These are phyloP conservation scores for Fusarium oxysporum DNA, from an alignment of 2,329 filamentous ascomycete species.

Conservation along the genomic window DNA sequence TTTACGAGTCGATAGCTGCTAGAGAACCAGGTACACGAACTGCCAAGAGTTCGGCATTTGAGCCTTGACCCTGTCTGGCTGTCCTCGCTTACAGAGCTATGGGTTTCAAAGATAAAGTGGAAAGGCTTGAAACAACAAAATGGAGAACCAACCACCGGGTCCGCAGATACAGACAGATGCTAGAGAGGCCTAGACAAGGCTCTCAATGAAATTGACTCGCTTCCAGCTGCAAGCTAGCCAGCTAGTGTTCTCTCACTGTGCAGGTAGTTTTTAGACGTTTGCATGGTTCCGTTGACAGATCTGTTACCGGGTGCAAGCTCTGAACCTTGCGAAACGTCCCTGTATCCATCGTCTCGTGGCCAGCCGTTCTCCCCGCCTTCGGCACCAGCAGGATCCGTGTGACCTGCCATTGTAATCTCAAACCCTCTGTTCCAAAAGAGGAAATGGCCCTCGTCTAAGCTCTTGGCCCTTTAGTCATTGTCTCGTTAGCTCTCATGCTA, in stretches of 20 bases:
- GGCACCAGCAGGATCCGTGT: constrained; percentile 32
- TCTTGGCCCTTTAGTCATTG: constrained; percentile 3
- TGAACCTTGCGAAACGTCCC: constrained; percentile 25
- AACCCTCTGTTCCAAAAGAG: constrained; percentile 22
- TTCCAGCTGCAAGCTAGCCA: not conserved
- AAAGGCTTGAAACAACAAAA: constrained; percentile 34
- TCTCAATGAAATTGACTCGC: not conserved
- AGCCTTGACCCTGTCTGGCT: constrained; percentile 7
- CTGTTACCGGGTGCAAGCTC: constrained; percentile 25
- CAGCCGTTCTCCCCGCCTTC: constrained; percentile 26
- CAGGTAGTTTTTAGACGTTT: not conserved
- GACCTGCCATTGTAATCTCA: constrained; percentile 37
- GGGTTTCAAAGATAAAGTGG: constrained; percentile 28
- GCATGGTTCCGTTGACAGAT: constrained; percentile 25
- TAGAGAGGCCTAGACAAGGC: not conserved
- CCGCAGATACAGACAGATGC: constrained; percentile 1
- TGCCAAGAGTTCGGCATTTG: constrained; percentile 26
- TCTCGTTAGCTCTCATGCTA: constrained; percentile 2
- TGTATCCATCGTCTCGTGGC: constrained; percentile 26
- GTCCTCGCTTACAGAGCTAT: constrained; percentile 33
- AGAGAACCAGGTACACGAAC: not conserved
- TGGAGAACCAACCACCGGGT: constrained; percentile 24
- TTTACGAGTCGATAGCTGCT: not conserved
- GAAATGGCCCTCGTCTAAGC: constrained; percentile 4
- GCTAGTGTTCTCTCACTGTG: not conserved